Evolutionary conservation across 345 rosid genomes (phyloP).

Genomic region (Nasturtium officinale): DNA sequence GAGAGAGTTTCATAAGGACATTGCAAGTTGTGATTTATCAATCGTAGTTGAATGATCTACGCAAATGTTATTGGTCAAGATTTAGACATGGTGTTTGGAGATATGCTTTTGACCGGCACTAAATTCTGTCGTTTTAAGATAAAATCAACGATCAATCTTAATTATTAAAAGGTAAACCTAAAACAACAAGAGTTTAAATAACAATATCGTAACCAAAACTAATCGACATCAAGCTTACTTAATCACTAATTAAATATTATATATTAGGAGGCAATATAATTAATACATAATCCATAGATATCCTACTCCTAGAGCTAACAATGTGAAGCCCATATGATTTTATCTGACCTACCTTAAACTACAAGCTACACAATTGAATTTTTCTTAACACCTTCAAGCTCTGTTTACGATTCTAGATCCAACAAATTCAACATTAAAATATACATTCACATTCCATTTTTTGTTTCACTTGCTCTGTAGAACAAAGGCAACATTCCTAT

Average conservation of each 20-base stretch:
- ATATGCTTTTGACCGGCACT: neutral
- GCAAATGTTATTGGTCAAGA: neutral
- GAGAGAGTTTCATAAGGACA: neutral
- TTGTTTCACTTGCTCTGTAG: neutral
- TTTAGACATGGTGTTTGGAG: neutral
- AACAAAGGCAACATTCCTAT: slow-evolving; percentile 31
- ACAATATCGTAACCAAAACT: neutral
- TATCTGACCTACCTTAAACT: slow-evolving; percentile 20
- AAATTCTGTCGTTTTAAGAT: neutral
- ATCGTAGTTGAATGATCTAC: neutral
- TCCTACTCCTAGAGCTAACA: neutral
- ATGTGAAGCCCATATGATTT: slow-evolving; percentile 16
- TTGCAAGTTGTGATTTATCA: slow-evolving; percentile 9
- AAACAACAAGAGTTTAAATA: too few species aligned
- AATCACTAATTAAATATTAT: neutral
- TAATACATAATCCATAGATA: neutral
- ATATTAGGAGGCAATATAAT: neutral
- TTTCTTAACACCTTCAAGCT: slow-evolving; percentile 1
- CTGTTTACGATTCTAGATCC: neutral
- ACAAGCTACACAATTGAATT: neutral
- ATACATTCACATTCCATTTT: slow-evolving; percentile 23
- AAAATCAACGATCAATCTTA: neutral
- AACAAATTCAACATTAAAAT: slow-evolving; percentile 13
- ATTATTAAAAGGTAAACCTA: neutral
- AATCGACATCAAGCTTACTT: neutral